These are phyloP conservation scores for Entomophthora muscae DNA, from an alignment of 371 early-diverging fungal genomes.

Conservation along the genomic window DNA sequence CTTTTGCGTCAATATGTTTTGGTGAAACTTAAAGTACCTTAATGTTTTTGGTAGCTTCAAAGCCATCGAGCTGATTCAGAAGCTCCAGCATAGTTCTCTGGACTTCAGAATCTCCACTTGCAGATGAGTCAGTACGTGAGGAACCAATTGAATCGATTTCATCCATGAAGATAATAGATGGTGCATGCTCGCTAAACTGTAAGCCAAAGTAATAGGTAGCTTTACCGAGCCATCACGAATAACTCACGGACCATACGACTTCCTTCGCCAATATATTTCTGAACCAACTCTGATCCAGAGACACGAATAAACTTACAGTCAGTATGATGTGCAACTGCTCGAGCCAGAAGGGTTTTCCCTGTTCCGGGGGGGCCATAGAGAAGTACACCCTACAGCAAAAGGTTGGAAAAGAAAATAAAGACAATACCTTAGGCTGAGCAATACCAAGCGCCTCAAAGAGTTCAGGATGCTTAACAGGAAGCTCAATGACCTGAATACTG, in stretches of 20 bases:
- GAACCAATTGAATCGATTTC: conserved; percentile 99
- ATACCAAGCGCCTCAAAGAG: conserved; percentile 98
- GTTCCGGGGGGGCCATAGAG: conserved; percentile 98
- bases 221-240: conserved; percentile 97
- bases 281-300: conserved; percentile 98
- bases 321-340: conserved; percentile 99
- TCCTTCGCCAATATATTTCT: conserved; percentile 99
- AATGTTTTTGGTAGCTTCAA: conserved; percentile 97
- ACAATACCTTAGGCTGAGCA: conserved; percentile 89
- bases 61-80: conserved; percentile 98
- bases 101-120: conserved; percentile 93
- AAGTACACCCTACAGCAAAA: conserved; percentile 70
- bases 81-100: conserved; percentile 99
- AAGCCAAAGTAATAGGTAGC: background rate
- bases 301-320: conserved; percentile 98
- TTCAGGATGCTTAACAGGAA: conserved; percentile 98
- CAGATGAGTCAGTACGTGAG: conserved; percentile 69
- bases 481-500: conserved; percentile 66
- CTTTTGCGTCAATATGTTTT: conserved; percentile 10
- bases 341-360: conserved; percentile 98
- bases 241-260: too few species aligned
- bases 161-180: conserved; percentile 99
- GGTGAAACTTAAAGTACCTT: conserved; percentile 30
- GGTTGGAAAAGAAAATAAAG: background rate
- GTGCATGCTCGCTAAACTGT: conserved; percentile 65